These are phyloP conservation scores for Aspergillus glaucus DNA, from an alignment of 2,329 filamentous ascomycete species.

Conservation along the genomic window DNA sequence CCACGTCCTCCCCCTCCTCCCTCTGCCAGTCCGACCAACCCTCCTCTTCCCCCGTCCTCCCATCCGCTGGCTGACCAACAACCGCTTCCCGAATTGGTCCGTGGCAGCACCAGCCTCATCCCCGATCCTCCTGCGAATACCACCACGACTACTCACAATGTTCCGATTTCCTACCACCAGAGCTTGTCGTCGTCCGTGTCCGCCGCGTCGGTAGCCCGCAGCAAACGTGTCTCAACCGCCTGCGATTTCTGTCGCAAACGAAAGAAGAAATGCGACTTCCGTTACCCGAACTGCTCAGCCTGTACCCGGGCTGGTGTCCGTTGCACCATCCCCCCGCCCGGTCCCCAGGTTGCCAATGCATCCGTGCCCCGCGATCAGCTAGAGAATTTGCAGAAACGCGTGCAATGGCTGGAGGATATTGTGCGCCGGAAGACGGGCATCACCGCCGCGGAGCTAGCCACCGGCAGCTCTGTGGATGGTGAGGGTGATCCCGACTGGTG, in stretches of 20 bases:
- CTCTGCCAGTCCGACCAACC: background rate
- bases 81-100: background rate
- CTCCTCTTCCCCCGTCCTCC: background rate
- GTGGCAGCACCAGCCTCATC: background rate
- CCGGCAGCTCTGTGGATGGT: conserved; percentile 27
- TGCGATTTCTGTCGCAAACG: conserved; percentile 37
- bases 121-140: background rate
- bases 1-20: background rate
- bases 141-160: background rate
- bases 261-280: conserved; percentile 39
- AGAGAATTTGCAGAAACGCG: conserved; percentile 34
- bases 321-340: conserved; percentile 34
- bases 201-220: conserved; percentile 12
- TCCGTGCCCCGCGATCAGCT: conserved; percentile 35
- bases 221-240: conserved; percentile 34
- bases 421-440: conserved; percentile 31
- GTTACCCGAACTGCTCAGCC: conserved; percentile 36
- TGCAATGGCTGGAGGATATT: conserved; percentile 33
- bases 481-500: conserved; percentile 31
- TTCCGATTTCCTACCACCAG: background rate
- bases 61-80: conserved; percentile 1
- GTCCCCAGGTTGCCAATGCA: conserved; percentile 31
- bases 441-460: conserved; percentile 26
- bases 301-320: conserved; percentile 36
- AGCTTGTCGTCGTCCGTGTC: background rate